Percentiles rank a stretch among this genome's conserved stretches.
phyloP scores from a whole-genome alignment of 176 grass and related monocot genomes.

The Hordeum vulgare region DNA sequence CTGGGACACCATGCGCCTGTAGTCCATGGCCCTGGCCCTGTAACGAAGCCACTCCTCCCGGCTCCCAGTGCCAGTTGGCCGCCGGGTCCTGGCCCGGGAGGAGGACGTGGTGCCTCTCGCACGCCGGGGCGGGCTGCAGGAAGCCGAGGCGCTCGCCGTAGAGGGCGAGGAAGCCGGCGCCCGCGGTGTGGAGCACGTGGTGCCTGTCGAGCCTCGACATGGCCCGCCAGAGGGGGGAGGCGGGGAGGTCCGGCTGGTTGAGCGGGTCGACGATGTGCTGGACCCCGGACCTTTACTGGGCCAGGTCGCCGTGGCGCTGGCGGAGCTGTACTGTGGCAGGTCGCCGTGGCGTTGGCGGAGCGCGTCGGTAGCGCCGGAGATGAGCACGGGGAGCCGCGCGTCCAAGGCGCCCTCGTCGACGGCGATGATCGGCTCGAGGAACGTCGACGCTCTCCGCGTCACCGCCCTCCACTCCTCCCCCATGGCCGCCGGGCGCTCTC shows the following conservation, averaged over 20 bases:
- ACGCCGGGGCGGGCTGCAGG: not conserved
- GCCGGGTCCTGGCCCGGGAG: no score
- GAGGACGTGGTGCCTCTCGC: not conserved
- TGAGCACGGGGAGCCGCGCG: not conserved
- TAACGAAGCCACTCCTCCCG: no score
- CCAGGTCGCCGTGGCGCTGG: not conserved
- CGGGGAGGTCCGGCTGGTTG: not conserved
- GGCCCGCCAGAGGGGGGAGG: not conserved
- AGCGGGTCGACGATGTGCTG: not conserved
- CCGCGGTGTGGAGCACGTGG: not conserved
- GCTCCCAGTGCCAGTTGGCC: not conserved
- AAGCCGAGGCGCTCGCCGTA: not conserved
- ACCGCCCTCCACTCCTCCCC: not conserved
- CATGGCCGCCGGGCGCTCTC: no score
- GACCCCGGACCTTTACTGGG: not conserved
- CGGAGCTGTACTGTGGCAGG: no score
- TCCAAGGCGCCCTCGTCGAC: not conserved
- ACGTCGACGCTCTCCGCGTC: not conserved
- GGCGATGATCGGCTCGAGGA: not conserved
- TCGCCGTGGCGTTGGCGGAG: no score
- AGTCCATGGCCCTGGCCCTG: no score
- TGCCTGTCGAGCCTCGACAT: no score
- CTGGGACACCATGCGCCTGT: no score
- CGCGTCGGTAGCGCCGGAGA: not conserved
- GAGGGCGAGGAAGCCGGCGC: not conserved